These are phyloP conservation scores for Candida parachauliodes DNA, from an alignment of 805 yeast genomes.

Conservation along the genomic window DNA sequence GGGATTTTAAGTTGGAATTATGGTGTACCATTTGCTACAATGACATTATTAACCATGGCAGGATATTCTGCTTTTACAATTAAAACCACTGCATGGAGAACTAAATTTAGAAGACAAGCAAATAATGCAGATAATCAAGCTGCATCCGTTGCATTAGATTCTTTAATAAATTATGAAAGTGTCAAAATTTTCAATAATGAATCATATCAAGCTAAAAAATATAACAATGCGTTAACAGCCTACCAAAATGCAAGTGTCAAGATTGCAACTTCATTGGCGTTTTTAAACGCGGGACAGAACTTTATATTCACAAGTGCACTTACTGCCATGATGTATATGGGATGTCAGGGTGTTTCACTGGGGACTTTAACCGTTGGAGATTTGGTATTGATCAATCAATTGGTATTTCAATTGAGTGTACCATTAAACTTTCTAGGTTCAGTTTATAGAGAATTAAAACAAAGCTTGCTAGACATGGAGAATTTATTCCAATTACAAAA, in stretches of 20 bases:
- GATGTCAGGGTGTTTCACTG: conserved; percentile 84
- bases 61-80: conserved; percentile 86
- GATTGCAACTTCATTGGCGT: conserved; percentile 82
- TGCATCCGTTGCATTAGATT: conserved; percentile 92
- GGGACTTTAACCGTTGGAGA: conserved; percentile 91
- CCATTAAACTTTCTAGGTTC: conserved; percentile 94
- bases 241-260: conserved; percentile 76
- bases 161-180: conserved; percentile 89
- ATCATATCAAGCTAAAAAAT: conserved; percentile 69
- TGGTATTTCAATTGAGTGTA: conserved; percentile 92
- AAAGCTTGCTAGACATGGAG: conserved; percentile 93
- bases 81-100: conserved; percentile 93
- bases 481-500: conserved; percentile 82
- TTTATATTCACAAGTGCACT: conserved; percentile 81
- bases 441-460: conserved; percentile 91
- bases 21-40: conserved; percentile 84
- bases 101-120: conserved; percentile 80
- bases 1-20: conserved; percentile 92
- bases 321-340: conserved; percentile 98
- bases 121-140: conserved; percentile 93
- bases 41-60: conserved; percentile 84
- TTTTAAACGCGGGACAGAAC: conserved; percentile 75
- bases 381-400: conserved; percentile 87
- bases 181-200: conserved; percentile 96
- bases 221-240: conserved; percentile 65